A percentile compares a stretch with the other conserved stretches of the same genome.
These are phyloP conservation scores for Perkinsus chesapeaki DNA, from an alignment of 169 alveolate genomes.

Conservation along the genomic window DNA sequence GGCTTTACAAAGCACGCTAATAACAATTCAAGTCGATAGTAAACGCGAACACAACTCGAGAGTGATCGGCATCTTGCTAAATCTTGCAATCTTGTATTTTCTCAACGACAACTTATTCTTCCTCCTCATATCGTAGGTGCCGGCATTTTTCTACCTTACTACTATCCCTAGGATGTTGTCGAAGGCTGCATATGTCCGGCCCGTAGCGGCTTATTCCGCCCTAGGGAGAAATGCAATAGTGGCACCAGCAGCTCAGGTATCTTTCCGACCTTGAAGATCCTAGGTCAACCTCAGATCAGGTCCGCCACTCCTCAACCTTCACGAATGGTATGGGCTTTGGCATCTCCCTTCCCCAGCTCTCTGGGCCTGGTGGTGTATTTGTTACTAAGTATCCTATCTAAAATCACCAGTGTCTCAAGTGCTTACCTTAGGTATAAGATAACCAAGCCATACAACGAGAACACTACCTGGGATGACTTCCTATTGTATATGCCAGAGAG, in stretches of 20 bases:
- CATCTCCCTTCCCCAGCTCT: neutral
- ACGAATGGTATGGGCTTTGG: neutral
- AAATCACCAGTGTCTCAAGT: neutral
- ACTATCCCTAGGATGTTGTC: neutral
- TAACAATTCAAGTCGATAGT: neutral
- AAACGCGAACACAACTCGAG: too few species aligned
- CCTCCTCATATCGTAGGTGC: neutral
- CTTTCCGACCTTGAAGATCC: neutral
- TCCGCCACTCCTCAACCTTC: neutral
- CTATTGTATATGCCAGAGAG: neutral
- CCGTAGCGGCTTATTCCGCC: constrained; percentile 1
- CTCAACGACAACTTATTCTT: neutral
- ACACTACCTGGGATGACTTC: constrained; percentile 7
- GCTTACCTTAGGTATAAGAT: neutral
- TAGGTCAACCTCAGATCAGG: neutral
- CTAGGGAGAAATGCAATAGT: neutral
- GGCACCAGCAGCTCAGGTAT: neutral
- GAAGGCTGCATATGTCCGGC: neutral
- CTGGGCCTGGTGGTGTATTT: constrained; percentile 8
- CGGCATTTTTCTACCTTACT: neutral
- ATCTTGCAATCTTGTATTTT: neutral
- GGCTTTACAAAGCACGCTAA: too few species aligned
- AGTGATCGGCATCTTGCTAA: too few species aligned
- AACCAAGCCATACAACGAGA: neutral
- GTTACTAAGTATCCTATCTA: neutral